Evolutionary conservation across 1,284 basidiomycete species (phyloP).

Genomic region (Exsudoporus floridanus): DNA sequence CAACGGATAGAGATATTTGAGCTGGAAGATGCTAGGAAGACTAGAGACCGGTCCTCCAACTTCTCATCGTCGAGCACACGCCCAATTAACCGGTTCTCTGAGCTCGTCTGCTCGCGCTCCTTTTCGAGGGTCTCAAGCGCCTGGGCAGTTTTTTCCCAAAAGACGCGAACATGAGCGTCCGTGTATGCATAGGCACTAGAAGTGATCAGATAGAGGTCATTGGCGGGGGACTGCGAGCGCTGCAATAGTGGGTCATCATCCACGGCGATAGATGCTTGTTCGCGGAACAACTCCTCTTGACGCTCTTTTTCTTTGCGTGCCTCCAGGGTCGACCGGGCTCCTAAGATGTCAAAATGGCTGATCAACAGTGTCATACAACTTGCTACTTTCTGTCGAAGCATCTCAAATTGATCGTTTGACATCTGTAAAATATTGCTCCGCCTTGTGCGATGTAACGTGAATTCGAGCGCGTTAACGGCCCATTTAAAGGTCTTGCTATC

Average conservation of each 20-base stretch:
- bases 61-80: constrained; percentile 91
- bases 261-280: constrained; percentile 52
- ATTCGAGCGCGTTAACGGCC: constrained; percentile 96
- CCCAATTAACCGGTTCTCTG: constrained; percentile 76
- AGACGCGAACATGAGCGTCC: constrained; percentile 66
- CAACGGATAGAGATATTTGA: constrained; percentile 97
- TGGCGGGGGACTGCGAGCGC: constrained; percentile 34
- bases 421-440: constrained; percentile 92
- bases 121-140: constrained; percentile 66
- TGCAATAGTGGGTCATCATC: constrained; percentile 52
- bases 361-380: constrained; percentile 96
- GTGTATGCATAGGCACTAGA: constrained; percentile 45
- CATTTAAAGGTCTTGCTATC: constrained; percentile 98
- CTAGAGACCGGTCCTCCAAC: constrained; percentile 85
- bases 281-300: constrained; percentile 69
- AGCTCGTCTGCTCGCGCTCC: constrained; percentile 56
- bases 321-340: constrained; percentile 85
- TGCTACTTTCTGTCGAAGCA: constrained; percentile 90
- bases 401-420: constrained; percentile 84
- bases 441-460: constrained; percentile 87
- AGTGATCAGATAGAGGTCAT: constrained; percentile 38
- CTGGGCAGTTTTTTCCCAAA: constrained; percentile 68
- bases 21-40: constrained; percentile 88
- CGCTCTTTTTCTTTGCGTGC: constrained; percentile 89
- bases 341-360: constrained; percentile 96